Evolutionary conservation across 2,329 filamentous ascomycete genomes (phyloP).

Genomic region (Monilinia fructigena): DNA sequence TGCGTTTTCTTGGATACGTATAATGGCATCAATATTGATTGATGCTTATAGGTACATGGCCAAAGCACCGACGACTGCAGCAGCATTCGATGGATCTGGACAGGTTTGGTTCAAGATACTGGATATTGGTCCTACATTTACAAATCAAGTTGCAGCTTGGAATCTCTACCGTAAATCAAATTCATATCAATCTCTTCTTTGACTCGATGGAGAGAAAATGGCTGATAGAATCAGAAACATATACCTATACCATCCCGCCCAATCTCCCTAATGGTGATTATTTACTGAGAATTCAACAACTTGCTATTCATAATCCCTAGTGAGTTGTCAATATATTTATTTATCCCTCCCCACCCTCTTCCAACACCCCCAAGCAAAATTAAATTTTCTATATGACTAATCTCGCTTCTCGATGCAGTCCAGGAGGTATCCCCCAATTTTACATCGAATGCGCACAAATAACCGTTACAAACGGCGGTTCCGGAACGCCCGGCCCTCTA

Average conservation of each 20-base stretch:
- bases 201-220: background rate
- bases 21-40: background rate
- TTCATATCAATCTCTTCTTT: no score
- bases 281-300: conserved; percentile 37
- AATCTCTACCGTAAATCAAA: conserved; percentile 32
- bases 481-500: conserved; percentile 33
- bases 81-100: conserved; percentile 41
- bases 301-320: conserved; percentile 38
- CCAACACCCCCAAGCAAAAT: background rate
- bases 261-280: conserved; percentile 36
- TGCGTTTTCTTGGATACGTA: background rate
- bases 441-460: conserved; percentile 39
- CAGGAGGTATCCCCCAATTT: conserved; percentile 37
- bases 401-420: conserved; percentile 5
- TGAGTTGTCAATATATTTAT: background rate
- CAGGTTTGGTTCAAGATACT: conserved; percentile 43
- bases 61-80: conserved; percentile 41
- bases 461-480: conserved; percentile 35
- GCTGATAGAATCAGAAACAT: conserved; percentile 32
- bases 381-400: background rate
- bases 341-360: background rate
- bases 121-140: conserved; percentile 39
- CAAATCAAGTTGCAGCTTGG: conserved; percentile 33
- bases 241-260: conserved; percentile 36
- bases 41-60: conserved; percentile 34